Evolutionary conservation across 805 yeast genomes (phyloP).

Genomic region (Kuraishia ogatae): DNA sequence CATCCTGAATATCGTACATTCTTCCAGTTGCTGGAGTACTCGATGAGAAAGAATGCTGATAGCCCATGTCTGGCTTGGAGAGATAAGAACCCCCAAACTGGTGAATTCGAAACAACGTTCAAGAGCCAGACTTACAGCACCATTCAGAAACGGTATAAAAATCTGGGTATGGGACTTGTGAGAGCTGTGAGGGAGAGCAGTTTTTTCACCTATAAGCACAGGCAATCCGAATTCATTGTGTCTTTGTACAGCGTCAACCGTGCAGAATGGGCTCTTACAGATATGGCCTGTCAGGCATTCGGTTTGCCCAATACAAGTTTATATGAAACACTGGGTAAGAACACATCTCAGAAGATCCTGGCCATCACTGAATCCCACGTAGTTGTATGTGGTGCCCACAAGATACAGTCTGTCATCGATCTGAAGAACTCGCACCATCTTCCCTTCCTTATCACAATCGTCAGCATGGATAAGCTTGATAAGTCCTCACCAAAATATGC

Average conservation of each 20-base stretch:
- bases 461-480: conserved; percentile 44
- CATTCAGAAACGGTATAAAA: conserved; percentile 31
- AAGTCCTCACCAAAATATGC: conserved; percentile 17
- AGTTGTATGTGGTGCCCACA: conserved; percentile 42
- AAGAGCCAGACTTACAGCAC: conserved; percentile 32
- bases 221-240: conserved; percentile 35
- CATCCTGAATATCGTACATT: conserved; percentile 30
- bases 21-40: conserved; percentile 22
- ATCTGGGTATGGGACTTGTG: conserved; percentile 49
- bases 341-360: conserved; percentile 56
- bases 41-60: conserved; percentile 18
- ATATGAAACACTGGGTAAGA: conserved; percentile 51
- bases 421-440: conserved; percentile 30
- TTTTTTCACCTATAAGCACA: conserved; percentile 1
- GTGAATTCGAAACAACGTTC: conserved; percentile 31
- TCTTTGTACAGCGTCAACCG: conserved; percentile 50
- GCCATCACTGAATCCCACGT: conserved; percentile 51
- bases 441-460: conserved; percentile 36
- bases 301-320: conserved; percentile 44
- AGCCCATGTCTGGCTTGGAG: conserved; percentile 30
- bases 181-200: conserved; percentile 24
- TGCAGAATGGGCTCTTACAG: conserved; percentile 63
- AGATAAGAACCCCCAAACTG: conserved; percentile 22
- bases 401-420: conserved; percentile 37
- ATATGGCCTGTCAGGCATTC: conserved; percentile 57